Evolutionary conservation across 1,139 yeast species (phyloP).

Genomic region (Kodamaea alishanica): DNA sequence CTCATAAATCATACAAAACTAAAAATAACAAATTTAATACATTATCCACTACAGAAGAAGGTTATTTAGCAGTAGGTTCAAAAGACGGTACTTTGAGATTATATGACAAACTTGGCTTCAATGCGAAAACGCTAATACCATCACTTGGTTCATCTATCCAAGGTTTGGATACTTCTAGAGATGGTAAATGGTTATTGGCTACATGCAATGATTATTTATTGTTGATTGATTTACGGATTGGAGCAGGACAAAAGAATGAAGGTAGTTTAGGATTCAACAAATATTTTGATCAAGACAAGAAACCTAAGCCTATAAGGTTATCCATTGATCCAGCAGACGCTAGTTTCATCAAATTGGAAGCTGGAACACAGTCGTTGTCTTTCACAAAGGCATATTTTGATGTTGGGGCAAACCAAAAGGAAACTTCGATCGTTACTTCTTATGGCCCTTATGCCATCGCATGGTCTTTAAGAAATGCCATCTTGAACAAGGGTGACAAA

Average conservation of each 20-base stretch:
- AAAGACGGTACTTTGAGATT: conserved; percentile 71
- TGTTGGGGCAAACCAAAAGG: conserved; percentile 58
- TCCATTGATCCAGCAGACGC: conserved; percentile 70
- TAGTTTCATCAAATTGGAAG: conserved; percentile 55
- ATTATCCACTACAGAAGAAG: conserved; percentile 68
- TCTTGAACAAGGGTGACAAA: conserved; percentile 50
- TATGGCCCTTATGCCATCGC: conserved; percentile 77
- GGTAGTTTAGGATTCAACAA: conserved; percentile 64
- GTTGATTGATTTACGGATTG: conserved; percentile 62
- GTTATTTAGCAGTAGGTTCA: conserved; percentile 74
- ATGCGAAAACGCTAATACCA: conserved; percentile 75
- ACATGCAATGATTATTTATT: conserved; percentile 71
- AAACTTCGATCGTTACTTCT: conserved; percentile 70
- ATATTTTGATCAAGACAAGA: conserved; percentile 60
- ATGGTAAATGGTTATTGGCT: conserved; percentile 79
- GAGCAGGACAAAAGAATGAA: conserved; percentile 54
- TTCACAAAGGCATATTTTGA: conserved; percentile 79
- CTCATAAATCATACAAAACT: conserved; percentile 43
- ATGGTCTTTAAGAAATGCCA: conserved; percentile 65
- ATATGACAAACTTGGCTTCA: conserved; percentile 65
- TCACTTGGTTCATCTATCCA: conserved; percentile 73
- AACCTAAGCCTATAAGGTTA: conserved; percentile 68
- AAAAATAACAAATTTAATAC: conserved; percentile 57
- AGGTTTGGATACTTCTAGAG: conserved; percentile 69
- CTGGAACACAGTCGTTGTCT: conserved; percentile 44